These are phyloP conservation scores for Pyrenula massariospora DNA, from an alignment of 495 filamentous ascomycete species.

Conservation along the genomic window DNA sequence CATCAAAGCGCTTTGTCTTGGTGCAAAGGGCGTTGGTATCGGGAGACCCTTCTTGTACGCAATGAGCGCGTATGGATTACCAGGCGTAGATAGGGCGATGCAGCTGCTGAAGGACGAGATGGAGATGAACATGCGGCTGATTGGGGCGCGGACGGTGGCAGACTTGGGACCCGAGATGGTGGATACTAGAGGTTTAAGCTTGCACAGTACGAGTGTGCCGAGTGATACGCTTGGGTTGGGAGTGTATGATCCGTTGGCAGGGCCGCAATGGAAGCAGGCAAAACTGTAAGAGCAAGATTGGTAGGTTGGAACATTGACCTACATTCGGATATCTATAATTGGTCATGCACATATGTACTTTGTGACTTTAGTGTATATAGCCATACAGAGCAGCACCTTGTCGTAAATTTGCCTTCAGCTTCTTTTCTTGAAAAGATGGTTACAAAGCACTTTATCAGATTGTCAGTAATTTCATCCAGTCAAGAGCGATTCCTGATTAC, in stretches of 20 bases:
- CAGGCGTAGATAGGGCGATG: slow-evolving; percentile 85
- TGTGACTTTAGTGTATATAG: too few relatives aligned
- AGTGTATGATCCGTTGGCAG: slow-evolving; percentile 55
- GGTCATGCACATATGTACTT: too few relatives aligned
- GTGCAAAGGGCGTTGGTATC: slow-evolving; percentile 88
- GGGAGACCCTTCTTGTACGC: slow-evolving; percentile 91
- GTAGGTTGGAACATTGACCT: too few relatives aligned
- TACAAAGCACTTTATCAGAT: too few relatives aligned
- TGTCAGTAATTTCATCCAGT: too few relatives aligned
- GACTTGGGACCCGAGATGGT: slow-evolving; percentile 71
- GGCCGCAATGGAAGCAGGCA: slow-evolving; percentile 43
- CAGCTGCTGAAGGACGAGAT: slow-evolving; percentile 95
- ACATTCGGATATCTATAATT: too few relatives aligned
- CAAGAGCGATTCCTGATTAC: too few relatives aligned
- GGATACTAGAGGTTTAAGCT: slow-evolving; percentile 60
- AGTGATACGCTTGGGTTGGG: slow-evolving; percentile 51
- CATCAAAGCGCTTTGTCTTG: slow-evolving; percentile 87
- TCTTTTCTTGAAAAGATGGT: too few relatives aligned
- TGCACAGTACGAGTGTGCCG: slow-evolving; percentile 58
- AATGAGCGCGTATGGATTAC: slow-evolving; percentile 84
- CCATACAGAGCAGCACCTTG: too few relatives aligned
- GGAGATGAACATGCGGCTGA: slow-evolving; percentile 96
- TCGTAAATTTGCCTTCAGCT: too few relatives aligned
- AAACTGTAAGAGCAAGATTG: too few relatives aligned
- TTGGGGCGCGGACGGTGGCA: slow-evolving; percentile 61